Evolutionary conservation across 768 basidiomycete species (phyloP), one percentile per base, ranked within the genome.

Genomic region (Boletus sp.): DNA sequence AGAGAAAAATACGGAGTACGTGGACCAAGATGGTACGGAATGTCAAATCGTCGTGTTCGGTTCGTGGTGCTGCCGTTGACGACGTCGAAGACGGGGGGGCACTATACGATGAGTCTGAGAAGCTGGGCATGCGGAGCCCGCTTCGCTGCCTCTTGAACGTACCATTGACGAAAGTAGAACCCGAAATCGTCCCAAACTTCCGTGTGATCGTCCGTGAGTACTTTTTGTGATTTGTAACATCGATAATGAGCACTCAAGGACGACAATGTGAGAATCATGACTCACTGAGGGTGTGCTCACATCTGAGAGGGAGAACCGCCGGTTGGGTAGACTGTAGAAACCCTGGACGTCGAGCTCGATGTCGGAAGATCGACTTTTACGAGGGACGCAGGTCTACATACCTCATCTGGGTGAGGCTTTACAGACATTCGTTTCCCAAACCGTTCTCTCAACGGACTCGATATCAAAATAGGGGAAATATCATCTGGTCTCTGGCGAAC

Each of bases 301-400:
- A 28, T 70, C 71, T 2, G 69, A 64, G 11, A 71, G n/a, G 10
- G 71, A 72, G 28, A 70, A 68, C n/a, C 60, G 66, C 42, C 71
- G 63, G 12, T 70, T 70, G 14, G 69, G 69, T 7, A 72, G 45
- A 28, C 59, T 72, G 41, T 70, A 70, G 47, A 70, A 70, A 50
- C 50, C 42, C 64, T 68, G 40, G 15, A 48, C 5, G 41, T 39
- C 35, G 47, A 32, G 32, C 39, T 47, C 42, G 37, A 20, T 29
- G n/a, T 56, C 32, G 15, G 10, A 15, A 20, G 15, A 6, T 44
- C 24, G 7, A n/a, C 28, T 8, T 35, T 29, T 2, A 24, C 9
- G 14, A 36, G 20, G 9, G 30, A 32, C 6, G 17, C 17, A 14
- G 30, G 18, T 32, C 24, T 14, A 64, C 71, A 33, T 54, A 72